Base-by-base conservation (phyloP, 2,329 filamentous ascomycete genomes). In the Chrysoporthe puriensis region DNA sequence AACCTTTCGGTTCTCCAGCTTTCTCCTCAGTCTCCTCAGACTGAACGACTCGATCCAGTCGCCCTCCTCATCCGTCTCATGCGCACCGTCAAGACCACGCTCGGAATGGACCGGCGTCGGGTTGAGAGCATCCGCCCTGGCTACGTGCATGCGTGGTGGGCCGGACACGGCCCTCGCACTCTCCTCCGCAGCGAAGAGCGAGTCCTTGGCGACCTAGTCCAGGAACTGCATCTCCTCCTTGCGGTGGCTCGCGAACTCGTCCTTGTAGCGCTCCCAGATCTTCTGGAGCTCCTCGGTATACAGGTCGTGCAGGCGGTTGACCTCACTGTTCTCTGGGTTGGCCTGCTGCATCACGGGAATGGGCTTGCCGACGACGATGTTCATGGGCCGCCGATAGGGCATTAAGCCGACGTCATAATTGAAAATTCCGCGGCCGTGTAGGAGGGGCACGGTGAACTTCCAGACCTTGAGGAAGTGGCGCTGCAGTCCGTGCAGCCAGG, bases 341-440 rank as follows among this genome's bases (percentile, higher is more conserved):
- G 86, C 81, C 26, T 84, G 80, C 70, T 85, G 82, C 62, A 85
- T 81, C 6, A 97, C 90, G 70, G 84, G 83, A 70, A 97, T 93
- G 0, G 95, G 94, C 63, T 87, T 85, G 3, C 95, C 95, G 16
- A 97, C 92, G 14, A 99, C 94, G 60, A 97, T 88, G 76, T 98
- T 96, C 68, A 99, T 83, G 13, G 93, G 90, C 62, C 90, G 85
- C 14, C 96, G 89, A 78, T 97, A 98, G 0, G 96, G 96, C 92
- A 98, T 94, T 74, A 98, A 82, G 4, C 96, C 96, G 16, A 97
- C 93, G 77, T 99, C 96, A 76, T 99, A 98, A 79, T 99, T 99
- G 81, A 98, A 97, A 52, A 98, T 90, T 14, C 95, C 95, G 36
- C 94, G 83, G 2, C 94, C 95, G 77, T 97, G 94, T 74, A 97